Percentiles rank a stretch among this genome's conserved stretches.
phyloP scores from a whole-genome alignment of 768 basidiomycete genomes.

The Harrya chromipes region DNA sequence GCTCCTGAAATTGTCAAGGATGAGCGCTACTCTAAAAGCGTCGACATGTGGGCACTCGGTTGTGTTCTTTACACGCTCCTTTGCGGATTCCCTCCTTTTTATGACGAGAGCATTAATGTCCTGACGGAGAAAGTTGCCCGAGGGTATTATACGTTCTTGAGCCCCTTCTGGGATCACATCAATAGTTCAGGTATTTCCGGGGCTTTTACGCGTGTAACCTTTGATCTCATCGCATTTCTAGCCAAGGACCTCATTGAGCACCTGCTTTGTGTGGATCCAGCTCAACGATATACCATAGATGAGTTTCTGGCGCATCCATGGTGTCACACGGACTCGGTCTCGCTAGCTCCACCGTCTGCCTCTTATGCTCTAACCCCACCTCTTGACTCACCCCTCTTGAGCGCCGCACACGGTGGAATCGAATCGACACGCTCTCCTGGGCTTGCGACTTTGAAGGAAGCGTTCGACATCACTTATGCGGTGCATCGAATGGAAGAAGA shows the following conservation, averaged over 20 bases:
- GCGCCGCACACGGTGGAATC: conserved; percentile 70
- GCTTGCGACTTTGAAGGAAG: conserved; percentile 89
- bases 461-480: conserved; percentile 98
- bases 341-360: conserved; percentile 61
- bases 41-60: conserved; percentile 99
- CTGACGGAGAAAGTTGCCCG: conserved; percentile 97
- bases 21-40: conserved; percentile 92
- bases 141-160: conserved; percentile 97
- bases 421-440: conserved; percentile 86
- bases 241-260: conserved; percentile 96
- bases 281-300: conserved; percentile 95
- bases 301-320: conserved; percentile 97
- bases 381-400: conserved; percentile 89
- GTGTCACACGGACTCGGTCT: conserved; percentile 71
- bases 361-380: conserved; percentile 40
- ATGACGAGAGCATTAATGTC: conserved; percentile 97
- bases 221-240: conserved; percentile 30
- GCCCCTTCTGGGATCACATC: conserved; percentile 99
- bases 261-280: conserved; percentile 92
- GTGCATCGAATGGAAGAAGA: conserved; percentile 99
- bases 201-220: background rate
- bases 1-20: conserved; percentile 99
- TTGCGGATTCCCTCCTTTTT: conserved; percentile 97
- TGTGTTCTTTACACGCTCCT: conserved; percentile 98
- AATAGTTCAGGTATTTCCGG: conserved; percentile 60